Evolutionary conservation across 2,329 filamentous ascomycete species (phyloP), one percentile per base, ranked within the genome.

Genomic region (Paracoccidioides lutzii): DNA sequence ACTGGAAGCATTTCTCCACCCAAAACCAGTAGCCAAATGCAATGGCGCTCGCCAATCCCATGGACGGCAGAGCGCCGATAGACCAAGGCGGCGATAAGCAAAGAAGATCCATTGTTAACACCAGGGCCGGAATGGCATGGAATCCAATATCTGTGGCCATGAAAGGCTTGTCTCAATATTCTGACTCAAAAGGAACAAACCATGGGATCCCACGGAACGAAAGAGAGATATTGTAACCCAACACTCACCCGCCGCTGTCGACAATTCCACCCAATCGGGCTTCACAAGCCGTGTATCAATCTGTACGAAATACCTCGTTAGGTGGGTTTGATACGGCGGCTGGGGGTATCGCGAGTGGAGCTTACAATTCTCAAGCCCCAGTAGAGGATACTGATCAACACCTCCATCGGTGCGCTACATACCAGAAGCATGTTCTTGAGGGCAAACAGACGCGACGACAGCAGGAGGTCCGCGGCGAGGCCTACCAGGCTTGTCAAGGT

Each of bases 1-100:
- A 70, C 9, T 67, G 63, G 60, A 77, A 83, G 66, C 81, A 84
- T 43, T 71, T 68, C 67, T 84, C 81, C 54, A 84, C 76, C 81
- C 81, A 84, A 60, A 78, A 75, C 81, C 81, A 84, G 63, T 84
- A 84, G 5, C 71, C 69, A 57, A 82, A 76, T 0, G 81, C 81
- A 52, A 83, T 75, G 9, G 64, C 60, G 5, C 69, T 71, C 12
- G 76, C 78, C 5, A 81, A 59, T 0, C 67, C 72, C 2, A 83
- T 66, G 0, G 78, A 76, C 0, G 79, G 76, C 0, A 78, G 51
- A 9, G 74, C 72, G 2, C 75, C 74, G 58, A 82, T 77, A 0
- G 78, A 78, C 76, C 80, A 84, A 0, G 81, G 81, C 0, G 81
- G 81, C 1, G 77, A 80, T 41, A 83, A 72, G 56, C 82, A 70